Evolutionary conservation across 495 filamentous ascomycete genomes (phyloP).

Genomic region (Hypoxylon subgilvum): DNA sequence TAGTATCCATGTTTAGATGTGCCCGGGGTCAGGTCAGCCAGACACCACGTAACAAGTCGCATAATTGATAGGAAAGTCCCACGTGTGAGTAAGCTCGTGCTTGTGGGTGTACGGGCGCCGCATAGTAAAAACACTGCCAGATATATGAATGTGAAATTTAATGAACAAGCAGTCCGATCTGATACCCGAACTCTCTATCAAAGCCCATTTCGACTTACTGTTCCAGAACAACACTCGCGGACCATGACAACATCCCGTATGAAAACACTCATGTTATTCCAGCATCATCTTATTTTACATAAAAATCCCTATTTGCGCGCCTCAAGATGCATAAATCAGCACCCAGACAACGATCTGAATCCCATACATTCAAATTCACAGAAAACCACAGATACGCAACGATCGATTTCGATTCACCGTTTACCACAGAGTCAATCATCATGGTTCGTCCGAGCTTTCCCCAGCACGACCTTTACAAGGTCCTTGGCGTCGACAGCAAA

Average conservation of each 20-base stretch:
- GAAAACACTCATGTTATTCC: background rate
- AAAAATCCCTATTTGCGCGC: background rate
- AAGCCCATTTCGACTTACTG: background rate
- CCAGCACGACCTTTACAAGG: conserved; percentile 22
- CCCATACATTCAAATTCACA: background rate
- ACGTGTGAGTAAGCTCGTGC: too few species aligned
- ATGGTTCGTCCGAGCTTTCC: conserved; percentile 23
- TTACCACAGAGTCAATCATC: background rate
- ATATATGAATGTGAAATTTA: conserved; percentile 1
- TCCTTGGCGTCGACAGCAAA: conserved; percentile 15
- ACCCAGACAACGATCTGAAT: background rate
- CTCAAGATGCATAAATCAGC: background rate
- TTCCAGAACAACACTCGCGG: background rate
- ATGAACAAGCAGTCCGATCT: background rate
- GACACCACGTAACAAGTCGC: conserved; percentile 16
- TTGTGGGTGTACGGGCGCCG: too few species aligned
- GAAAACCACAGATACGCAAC: background rate
- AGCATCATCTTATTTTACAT: background rate
- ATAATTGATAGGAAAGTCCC: conserved; percentile 12
- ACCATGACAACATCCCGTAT: conserved; percentile 1
- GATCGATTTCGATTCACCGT: background rate
- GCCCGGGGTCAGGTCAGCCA: background rate
- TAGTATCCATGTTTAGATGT: background rate
- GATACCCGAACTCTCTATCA: too few species aligned
- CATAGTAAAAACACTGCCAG: background rate